Percentiles rank a stretch among this genome's conserved stretches.
Conservation (phyloP, 2,329 filamentous ascomycete genomes). For the Ambrosiella cleistominuta region DNA sequence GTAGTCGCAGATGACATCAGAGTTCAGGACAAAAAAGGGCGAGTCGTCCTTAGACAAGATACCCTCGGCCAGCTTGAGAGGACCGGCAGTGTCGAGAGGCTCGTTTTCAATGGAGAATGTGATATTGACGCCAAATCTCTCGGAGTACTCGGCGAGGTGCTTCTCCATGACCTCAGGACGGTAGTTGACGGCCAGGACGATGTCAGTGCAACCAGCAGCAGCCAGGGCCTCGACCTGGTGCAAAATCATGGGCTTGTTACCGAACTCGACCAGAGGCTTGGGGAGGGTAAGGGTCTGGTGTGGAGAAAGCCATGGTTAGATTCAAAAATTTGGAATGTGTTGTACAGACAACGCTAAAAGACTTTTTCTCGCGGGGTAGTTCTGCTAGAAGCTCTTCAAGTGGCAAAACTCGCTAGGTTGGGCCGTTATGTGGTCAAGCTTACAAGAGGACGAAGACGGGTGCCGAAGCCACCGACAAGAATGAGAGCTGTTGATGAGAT, state of each 20-base stretch:
- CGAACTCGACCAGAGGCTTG: conserved; percentile 91
- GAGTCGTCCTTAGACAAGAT: conserved; percentile 83
- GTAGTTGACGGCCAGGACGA: conserved; percentile 97
- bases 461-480: conserved; percentile 98
- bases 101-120: conserved; percentile 95
- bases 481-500: conserved; percentile 54
- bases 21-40: conserved; percentile 97
- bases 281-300: conserved; percentile 81
- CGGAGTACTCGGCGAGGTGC: conserved; percentile 84
- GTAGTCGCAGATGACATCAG: conserved; percentile 95
- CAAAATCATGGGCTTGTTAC: conserved; percentile 97
- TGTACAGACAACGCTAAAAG: neutral
- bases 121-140: conserved; percentile 84
- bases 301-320: conserved; percentile 11
- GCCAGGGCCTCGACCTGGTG: conserved; percentile 95
- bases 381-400: too few species aligned
- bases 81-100: conserved; percentile 85
- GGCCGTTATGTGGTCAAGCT: conserved; percentile 19
- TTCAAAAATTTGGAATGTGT: neutral
- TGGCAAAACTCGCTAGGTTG: neutral
- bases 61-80: conserved; percentile 84
- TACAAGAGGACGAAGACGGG: conserved; percentile 89
- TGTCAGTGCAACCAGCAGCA: conserved; percentile 85
- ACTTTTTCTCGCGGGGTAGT: neutral
- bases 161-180: conserved; percentile 94